phyloP scores from a whole-genome alignment of 257 asterid species.

The Anisodus acutangulus region DNA sequence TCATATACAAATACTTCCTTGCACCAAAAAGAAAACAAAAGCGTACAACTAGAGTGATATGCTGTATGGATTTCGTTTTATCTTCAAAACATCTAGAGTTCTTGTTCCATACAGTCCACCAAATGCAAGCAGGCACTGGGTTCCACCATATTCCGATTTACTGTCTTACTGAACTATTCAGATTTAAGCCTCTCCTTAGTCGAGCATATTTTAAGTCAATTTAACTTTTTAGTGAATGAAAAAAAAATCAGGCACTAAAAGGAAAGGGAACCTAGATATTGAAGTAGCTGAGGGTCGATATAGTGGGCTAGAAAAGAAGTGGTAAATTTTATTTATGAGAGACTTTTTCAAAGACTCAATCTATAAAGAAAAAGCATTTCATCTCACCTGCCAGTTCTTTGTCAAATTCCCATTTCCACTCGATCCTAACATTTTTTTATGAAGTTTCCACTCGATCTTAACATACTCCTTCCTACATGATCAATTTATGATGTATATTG shows the following conservation, averaged over 20 bases:
- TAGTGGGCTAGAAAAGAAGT: neutral
- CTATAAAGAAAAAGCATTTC: neutral
- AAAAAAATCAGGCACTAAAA: neutral
- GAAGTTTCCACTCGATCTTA: too few species aligned
- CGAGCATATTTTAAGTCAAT: neutral
- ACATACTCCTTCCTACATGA: slow-evolving; percentile 18
- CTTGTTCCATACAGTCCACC: neutral
- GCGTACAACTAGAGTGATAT: neutral
- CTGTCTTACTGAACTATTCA: neutral
- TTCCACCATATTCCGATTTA: neutral
- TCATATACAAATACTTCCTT: neutral
- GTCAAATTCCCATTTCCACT: neutral
- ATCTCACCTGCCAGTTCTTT: neutral
- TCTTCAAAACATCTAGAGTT: neutral
- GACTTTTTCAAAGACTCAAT: neutral
- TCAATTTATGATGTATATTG: neutral
- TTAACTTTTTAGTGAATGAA: neutral
- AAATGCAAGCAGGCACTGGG: neutral
- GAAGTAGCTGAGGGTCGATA: neutral
- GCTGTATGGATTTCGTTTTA: neutral
- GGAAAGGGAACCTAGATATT: neutral
- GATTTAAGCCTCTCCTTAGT: neutral
- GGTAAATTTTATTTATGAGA: neutral
- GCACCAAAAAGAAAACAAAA: neutral
- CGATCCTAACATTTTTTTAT: neutral